These are phyloP conservation scores for Hymenotorrendiella dingleyae DNA, from an alignment of 2,329 filamentous ascomycete species.

Conservation along the genomic window DNA sequence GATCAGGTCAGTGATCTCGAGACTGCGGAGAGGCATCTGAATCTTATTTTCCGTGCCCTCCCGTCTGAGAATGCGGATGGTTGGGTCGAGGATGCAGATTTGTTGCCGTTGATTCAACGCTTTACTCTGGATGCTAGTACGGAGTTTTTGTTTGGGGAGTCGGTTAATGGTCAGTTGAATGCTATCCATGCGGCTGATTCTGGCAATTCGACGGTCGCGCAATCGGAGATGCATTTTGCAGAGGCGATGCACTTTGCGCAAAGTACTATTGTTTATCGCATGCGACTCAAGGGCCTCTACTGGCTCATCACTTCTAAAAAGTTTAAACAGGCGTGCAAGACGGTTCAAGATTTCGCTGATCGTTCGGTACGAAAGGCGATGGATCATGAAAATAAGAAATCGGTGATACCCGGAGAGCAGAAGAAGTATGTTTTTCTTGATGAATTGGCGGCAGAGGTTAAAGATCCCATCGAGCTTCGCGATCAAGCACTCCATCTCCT, in stretches of 20 bases:
- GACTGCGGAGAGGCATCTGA: slow-evolving; percentile 47
- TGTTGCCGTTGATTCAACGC: slow-evolving; percentile 51
- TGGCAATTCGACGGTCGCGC: slow-evolving; percentile 12
- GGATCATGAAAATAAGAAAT: slow-evolving; percentile 25
- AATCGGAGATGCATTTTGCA: slow-evolving; percentile 31
- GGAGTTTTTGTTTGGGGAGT: slow-evolving; percentile 52
- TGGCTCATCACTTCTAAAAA: slow-evolving; percentile 24
- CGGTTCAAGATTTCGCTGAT: slow-evolving; percentile 19
- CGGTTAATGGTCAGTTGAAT: slow-evolving; percentile 40
- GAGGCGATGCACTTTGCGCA: slow-evolving; percentile 34
- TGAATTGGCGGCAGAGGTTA: slow-evolving; percentile 43
- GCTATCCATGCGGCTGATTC: slow-evolving; percentile 28
- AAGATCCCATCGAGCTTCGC: slow-evolving; percentile 33
- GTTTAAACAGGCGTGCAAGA: slow-evolving; percentile 27
- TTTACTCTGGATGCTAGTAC: slow-evolving; percentile 53
- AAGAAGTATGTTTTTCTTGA: slow-evolving; percentile 36
- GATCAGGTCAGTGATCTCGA: slow-evolving; percentile 31
- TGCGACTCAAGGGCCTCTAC: slow-evolving; percentile 26
- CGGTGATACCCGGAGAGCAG: slow-evolving; percentile 19
- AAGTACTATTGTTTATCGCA: slow-evolving; percentile 28
- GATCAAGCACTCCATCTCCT: slow-evolving; percentile 34
- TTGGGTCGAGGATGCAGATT: slow-evolving; percentile 40
- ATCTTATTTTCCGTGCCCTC: slow-evolving; percentile 23
- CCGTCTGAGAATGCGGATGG: slow-evolving; percentile 14
- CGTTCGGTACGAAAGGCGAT: slow-evolving; percentile 26